phyloP scores from a whole-genome alignment of 208 protist genomes.

The Lotmaria passim region DNA sequence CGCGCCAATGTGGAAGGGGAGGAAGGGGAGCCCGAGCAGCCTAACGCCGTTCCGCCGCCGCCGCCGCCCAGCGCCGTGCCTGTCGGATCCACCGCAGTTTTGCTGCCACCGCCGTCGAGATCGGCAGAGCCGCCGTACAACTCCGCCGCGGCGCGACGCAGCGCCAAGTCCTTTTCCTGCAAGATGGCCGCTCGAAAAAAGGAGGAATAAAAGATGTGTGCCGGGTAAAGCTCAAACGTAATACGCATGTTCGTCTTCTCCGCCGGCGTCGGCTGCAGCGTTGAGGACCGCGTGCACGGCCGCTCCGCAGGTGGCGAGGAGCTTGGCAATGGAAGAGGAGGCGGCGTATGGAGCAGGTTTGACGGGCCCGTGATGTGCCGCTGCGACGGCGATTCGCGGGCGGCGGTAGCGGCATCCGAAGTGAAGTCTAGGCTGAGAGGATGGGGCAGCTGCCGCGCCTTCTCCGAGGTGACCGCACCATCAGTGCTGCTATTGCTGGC shows the following conservation, averaged over 20 bases:
- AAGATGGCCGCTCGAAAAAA: slow-evolving; percentile 37
- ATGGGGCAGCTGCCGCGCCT: not conserved
- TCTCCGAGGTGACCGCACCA: too few species aligned
- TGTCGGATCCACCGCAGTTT: not conserved
- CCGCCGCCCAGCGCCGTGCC: not conserved
- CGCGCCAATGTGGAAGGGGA: slow-evolving; percentile 22
- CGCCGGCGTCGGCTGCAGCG: not conserved
- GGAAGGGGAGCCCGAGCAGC: slow-evolving; percentile 17
- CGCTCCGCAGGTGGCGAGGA: slow-evolving; percentile 5
- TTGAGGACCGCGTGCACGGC: not conserved
- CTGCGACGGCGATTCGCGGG: not conserved
- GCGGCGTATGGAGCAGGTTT: not conserved
- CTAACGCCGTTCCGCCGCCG: not conserved
- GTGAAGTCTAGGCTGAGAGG: slow-evolving; percentile 11
- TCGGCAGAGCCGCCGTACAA: slow-evolving; percentile 37
- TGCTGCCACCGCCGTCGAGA: slow-evolving; percentile 8
- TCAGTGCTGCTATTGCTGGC: too few species aligned
- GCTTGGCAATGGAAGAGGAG: too few species aligned
- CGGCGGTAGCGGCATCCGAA: not conserved
- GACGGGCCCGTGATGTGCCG: not conserved
- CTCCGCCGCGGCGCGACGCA: slow-evolving; percentile 36
- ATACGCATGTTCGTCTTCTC: slow-evolving; percentile 33
- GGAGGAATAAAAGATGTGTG: slow-evolving; percentile 51
- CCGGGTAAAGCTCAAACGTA: slow-evolving; percentile 58
- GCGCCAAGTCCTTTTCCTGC: slow-evolving; percentile 56